These are phyloP conservation scores for Parathielavia appendiculata DNA, from an alignment of 495 filamentous ascomycete genomes.

Conservation along the genomic window DNA sequence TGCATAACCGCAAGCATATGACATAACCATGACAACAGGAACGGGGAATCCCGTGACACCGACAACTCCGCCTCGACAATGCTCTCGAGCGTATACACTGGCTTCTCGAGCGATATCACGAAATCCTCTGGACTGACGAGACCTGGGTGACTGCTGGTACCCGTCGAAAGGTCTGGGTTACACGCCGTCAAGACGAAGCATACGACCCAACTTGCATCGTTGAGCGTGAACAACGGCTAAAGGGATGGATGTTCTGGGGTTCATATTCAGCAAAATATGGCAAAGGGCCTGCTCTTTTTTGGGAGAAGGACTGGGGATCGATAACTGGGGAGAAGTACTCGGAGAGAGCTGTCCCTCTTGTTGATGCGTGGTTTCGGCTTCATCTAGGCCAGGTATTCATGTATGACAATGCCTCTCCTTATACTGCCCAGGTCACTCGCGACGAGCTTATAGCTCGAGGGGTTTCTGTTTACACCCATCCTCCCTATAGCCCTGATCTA, in stretches of 20 bases:
- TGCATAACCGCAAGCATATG: no score
- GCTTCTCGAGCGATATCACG: not conserved
- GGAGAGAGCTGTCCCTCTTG: constrained; percentile 22
- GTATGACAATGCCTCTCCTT: constrained; percentile 23
- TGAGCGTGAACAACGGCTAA: constrained; percentile 13
- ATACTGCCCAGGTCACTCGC: no score
- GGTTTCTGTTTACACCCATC: constrained; percentile 21
- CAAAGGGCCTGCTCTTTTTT: constrained; percentile 32
- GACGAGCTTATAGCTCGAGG: constrained; percentile 9
- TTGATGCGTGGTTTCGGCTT: constrained; percentile 19
- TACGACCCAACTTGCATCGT: constrained; percentile 20
- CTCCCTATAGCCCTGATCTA: constrained; percentile 26
- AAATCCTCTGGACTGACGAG: constrained; percentile 28
- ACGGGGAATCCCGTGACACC: no score
- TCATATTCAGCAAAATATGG: constrained; percentile 21
- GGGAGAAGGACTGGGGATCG: constrained; percentile 32
- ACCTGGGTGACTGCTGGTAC: constrained; percentile 26
- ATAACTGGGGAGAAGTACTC: constrained; percentile 23
- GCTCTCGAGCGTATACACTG: not conserved
- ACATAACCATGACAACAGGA: no score
- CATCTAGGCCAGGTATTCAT: constrained; percentile 23
- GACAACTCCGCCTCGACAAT: not conserved
- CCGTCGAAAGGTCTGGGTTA: constrained; percentile 18
- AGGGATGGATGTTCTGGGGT: constrained; percentile 33
- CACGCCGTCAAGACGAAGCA: constrained; percentile 13